phyloP scores from a whole-genome alignment of 2,329 filamentous ascomycete genomes.

The Scopulariopsis brevicaulis region DNA sequence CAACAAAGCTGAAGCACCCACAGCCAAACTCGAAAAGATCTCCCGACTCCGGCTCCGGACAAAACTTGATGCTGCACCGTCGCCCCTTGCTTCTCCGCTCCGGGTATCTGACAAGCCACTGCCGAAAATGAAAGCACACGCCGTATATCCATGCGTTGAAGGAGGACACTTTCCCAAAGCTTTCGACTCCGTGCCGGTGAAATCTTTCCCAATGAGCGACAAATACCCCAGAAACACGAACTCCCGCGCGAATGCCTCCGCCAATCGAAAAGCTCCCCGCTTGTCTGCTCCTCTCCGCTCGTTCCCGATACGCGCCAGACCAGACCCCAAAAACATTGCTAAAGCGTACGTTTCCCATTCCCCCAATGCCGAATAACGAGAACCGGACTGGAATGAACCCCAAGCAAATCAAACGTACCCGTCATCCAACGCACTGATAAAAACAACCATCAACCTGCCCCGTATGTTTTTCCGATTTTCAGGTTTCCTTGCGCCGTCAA shows the following conservation, averaged over 20 bases:
- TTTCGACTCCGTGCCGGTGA: not conserved
- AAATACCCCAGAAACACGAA: constrained; percentile 4
- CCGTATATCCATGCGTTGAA: constrained; percentile 3
- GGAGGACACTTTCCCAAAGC: not conserved
- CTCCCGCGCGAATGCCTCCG: constrained; percentile 9
- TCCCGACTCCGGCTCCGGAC: not conserved
- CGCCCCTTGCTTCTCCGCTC: not conserved
- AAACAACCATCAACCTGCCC: not conserved
- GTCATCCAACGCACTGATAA: not conserved
- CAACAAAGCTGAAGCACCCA: not conserved
- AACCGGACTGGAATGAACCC: not conserved
- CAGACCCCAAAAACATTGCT: not conserved
- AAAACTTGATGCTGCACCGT: not conserved
- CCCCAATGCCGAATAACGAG: not conserved
- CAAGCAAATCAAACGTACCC: constrained; percentile 1
- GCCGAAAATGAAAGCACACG: constrained; percentile 4
- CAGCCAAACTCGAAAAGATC: not conserved
- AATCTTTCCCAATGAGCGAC: constrained; percentile 2
- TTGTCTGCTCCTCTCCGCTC: not conserved
- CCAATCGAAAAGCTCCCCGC: not conserved
- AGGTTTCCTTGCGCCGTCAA: constrained; percentile 3
- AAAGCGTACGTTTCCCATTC: not conserved
- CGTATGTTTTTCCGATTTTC: not conserved
- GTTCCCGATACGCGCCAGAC: not conserved
- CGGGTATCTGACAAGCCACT: constrained; percentile 1